These are phyloP conservation scores for Fusarium udum DNA, from an alignment of 2,329 filamentous ascomycete genomes.

Conservation along the genomic window DNA sequence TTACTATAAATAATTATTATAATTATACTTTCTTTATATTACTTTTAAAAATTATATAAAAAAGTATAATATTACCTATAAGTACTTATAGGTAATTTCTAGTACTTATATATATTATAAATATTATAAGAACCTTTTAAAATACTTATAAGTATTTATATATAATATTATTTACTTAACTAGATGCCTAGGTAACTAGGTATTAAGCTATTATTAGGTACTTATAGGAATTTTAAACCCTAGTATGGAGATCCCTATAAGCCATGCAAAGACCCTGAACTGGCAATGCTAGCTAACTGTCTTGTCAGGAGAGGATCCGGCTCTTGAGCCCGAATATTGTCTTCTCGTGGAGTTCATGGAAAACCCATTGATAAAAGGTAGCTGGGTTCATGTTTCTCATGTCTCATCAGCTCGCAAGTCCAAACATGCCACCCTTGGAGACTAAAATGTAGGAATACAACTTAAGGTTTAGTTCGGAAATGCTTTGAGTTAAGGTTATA, in stretches of 20 bases:
- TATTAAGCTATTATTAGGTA: too few relatives aligned
- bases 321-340: fast-evolving
- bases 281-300: fast-evolving
- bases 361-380: fast-evolving
- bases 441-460: fast-evolving
- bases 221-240: too few relatives aligned
- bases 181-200: too few relatives aligned
- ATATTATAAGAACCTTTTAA: too few relatives aligned
- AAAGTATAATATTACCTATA: too few relatives aligned
- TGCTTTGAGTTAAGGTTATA: neutral
- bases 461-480: fast-evolving
- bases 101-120: too few relatives aligned
- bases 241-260: neutral
- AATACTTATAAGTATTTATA: too few relatives aligned
- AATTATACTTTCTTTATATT: too few relatives aligned
- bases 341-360: fast-evolving
- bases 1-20: too few relatives aligned
- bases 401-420: fast-evolving
- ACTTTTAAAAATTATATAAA: too few relatives aligned
- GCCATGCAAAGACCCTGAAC: neutral
- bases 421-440: fast-evolving
- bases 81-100: too few relatives aligned
- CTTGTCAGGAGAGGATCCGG: fast-evolving
- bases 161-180: too few relatives aligned
- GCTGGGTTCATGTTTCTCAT: fast-evolving